Evolutionary conservation across 352 stramenopile species (phyloP).

Genomic region (Pythium phragmiticola): DNA sequence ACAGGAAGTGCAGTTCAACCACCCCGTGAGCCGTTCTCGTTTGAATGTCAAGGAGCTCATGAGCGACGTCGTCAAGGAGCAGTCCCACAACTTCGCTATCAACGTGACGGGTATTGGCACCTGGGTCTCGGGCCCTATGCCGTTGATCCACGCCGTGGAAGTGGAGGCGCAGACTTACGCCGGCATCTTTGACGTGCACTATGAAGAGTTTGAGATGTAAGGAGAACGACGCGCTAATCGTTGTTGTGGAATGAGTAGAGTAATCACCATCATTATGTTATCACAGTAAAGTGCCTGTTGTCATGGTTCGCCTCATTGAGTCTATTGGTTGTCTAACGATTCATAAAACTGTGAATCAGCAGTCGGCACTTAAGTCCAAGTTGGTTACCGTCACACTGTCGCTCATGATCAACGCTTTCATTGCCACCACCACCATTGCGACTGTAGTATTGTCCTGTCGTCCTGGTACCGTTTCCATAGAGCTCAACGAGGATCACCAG

Average conservation of each 20-base stretch:
- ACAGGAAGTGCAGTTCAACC: constrained; percentile 73
- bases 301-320: not conserved
- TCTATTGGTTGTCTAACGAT: not conserved
- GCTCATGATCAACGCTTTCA: no score
- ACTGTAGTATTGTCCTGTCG: no score
- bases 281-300: constrained; percentile 7
- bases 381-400: no score
- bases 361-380: no score
- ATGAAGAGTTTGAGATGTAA: constrained; percentile 90
- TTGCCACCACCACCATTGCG: no score
- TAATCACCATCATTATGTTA: constrained; percentile 15
- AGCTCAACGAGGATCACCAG: no score
- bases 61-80: constrained; percentile 78
- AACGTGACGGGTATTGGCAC: constrained; percentile 79
- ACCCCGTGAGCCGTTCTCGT: constrained; percentile 63
- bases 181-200: constrained; percentile 88
- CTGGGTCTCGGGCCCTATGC: constrained; percentile 83
- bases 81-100: constrained; percentile 82
- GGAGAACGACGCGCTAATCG: constrained; percentile 4
- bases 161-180: constrained; percentile 71
- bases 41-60: constrained; percentile 80
- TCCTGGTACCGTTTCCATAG: no score
- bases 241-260: constrained; percentile 9
- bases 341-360: no score
- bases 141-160: constrained; percentile 75